Conservation (phyloP, 257 asterid species). For the Solanum dulcamara region DNA sequence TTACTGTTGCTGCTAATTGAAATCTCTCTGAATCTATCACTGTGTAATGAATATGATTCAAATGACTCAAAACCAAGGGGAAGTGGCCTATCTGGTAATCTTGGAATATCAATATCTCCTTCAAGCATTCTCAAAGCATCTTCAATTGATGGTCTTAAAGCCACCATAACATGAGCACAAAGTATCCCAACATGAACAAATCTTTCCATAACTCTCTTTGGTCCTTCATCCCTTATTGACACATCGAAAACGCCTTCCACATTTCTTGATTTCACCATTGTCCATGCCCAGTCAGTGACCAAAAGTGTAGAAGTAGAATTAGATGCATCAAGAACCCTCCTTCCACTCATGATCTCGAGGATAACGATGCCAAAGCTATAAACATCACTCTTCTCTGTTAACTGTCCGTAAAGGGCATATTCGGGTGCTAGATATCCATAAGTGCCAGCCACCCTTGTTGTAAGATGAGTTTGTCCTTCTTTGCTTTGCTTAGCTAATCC, state of each 20-base stretch:
- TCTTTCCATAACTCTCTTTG: conserved; percentile 49
- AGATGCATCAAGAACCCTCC: conserved; percentile 37
- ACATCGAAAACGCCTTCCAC: conserved; percentile 24
- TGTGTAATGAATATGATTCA: conserved; percentile 1
- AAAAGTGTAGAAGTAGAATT: conserved; percentile 15
- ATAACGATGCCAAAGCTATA: conserved; percentile 45
- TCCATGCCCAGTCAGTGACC: conserved; percentile 62
- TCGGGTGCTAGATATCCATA: conserved; percentile 56
- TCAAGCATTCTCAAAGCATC: conserved; percentile 61
- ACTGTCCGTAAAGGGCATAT: conserved; percentile 48
- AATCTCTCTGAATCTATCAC: neutral
- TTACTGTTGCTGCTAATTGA: neutral
- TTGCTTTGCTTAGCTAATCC: conserved; percentile 47
- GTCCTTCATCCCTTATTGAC: conserved; percentile 31
- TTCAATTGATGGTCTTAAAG: conserved; percentile 44
- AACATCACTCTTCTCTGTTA: conserved; percentile 49
- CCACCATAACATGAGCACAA: conserved; percentile 61
- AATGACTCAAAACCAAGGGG: conserved; percentile 27
- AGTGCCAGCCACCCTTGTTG: conserved; percentile 60
- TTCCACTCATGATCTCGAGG: conserved; percentile 47
- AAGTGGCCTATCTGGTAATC: conserved; percentile 34
- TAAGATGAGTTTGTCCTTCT: conserved; percentile 48
- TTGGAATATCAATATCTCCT: conserved; percentile 54
- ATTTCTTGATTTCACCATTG: conserved; percentile 17
- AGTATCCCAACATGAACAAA: conserved; percentile 41